A percentile compares a stretch with the other conserved stretches of the same genome.
Conservation (phyloP, 176 grass and related monocot genomes). For the Pharus latifolius region DNA sequence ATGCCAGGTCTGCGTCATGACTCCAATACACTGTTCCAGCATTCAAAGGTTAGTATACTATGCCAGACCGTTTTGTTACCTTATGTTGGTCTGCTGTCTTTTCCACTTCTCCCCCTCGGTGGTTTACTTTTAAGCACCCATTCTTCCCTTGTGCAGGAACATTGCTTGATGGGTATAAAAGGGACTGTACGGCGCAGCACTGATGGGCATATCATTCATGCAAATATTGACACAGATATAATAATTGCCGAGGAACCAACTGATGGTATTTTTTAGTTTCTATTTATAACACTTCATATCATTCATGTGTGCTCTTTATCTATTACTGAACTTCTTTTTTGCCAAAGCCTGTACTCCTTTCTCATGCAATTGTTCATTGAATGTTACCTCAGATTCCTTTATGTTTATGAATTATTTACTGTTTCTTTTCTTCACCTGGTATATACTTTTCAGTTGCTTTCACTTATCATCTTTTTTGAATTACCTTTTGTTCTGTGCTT, state of each 20-base stretch:
- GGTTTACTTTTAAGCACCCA: conserved; percentile 11
- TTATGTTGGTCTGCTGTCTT: not conserved
- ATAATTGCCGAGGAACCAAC: conserved; percentile 91
- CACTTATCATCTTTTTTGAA: not conserved
- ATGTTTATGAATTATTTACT: not conserved
- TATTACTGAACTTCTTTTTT: not conserved
- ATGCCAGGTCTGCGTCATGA: conserved; percentile 74
- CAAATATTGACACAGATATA: conserved; percentile 98
- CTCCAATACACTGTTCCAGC: conserved; percentile 78
- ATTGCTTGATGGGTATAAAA: conserved; percentile 99
- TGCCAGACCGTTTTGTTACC: not conserved
- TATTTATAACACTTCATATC: not conserved
- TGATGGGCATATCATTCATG: conserved; percentile 95
- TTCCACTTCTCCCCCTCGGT: not conserved
- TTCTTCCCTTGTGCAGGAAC: conserved; percentile 60
- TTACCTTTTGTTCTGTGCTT: not conserved
- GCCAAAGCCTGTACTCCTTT: not conserved
- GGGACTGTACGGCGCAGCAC: conserved; percentile 96
- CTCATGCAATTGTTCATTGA: not conserved
- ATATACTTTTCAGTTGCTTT: not conserved
- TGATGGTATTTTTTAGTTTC: conserved; percentile 47
- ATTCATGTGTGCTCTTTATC: conserved; percentile 7
- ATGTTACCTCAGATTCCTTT: not conserved
- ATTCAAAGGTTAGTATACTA: conserved; percentile 76
- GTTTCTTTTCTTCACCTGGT: not conserved